A percentile compares a stretch with the other conserved stretches of the same genome.
These are phyloP conservation scores for Salvia miltiorrhiza DNA, from an alignment of 257 asterid genomes.

Conservation along the genomic window DNA sequence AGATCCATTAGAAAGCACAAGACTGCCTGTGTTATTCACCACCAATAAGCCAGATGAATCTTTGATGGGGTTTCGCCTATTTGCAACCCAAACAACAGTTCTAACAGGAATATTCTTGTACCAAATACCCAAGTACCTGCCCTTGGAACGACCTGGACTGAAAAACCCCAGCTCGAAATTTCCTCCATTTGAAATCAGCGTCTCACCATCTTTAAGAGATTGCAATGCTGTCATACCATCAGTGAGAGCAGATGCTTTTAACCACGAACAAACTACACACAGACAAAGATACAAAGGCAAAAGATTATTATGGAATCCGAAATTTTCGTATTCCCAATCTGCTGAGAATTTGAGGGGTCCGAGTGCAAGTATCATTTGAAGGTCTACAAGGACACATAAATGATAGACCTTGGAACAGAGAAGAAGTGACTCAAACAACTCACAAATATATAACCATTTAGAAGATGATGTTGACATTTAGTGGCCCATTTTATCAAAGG, in stretches of 20 bases:
- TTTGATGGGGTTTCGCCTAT: conserved; percentile 28
- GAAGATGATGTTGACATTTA: background rate
- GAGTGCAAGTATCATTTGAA: background rate
- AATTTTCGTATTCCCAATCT: background rate
- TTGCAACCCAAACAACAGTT: conserved; percentile 48
- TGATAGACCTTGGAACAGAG: background rate
- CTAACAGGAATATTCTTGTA: conserved; percentile 37
- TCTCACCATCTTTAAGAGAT: conserved; percentile 30
- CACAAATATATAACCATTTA: background rate
- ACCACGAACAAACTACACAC: conserved; percentile 4
- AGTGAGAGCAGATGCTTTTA: conserved; percentile 12
- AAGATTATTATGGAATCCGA: conserved; percentile 7
- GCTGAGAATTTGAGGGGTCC: background rate
- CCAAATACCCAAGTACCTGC: conserved; percentile 39
- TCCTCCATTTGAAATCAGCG: conserved; percentile 32
- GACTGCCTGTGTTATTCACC: conserved; percentile 20
- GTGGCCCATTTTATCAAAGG: background rate
- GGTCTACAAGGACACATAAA: background rate
- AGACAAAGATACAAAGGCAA: conserved; percentile 13
- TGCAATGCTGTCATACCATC: conserved; percentile 18
- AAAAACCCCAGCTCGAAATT: conserved; percentile 40
- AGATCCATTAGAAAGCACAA: conserved; percentile 20
- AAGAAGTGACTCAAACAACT: background rate
- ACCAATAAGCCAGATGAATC: conserved; percentile 29
- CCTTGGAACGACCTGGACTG: conserved; percentile 30